Base-by-base conservation (phyloP, 179 eudicot genomes). In the Heliamphora ciliata region DNA sequence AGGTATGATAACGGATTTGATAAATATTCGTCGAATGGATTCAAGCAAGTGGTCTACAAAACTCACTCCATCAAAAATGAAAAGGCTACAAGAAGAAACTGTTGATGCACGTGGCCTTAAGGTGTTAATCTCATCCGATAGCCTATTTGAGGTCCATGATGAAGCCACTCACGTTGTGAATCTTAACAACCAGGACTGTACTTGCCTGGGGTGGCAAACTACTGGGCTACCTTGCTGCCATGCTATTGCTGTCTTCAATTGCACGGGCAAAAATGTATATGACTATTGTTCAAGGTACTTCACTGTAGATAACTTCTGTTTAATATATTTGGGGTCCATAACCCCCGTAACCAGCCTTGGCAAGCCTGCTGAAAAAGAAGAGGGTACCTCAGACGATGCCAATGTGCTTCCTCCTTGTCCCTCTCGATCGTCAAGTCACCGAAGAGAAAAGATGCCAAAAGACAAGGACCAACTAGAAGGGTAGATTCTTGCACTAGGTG, bases 161-260 rank as follows among this genome's bases (percentile, higher is more conserved):
- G 89, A 90, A 8, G 87, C 84, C 51, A 84, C 81, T 31, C 87
- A 88, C 80, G 92, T 86, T n/a, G 92, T 90, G 80, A 83, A 91
- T 80, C 82, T 87, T 51, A 82, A 82, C 54, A 90, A 69, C 58
- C 67, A 73, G 81, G 90, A 90, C 4, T 91, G 94, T 75, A 89
- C 90, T 78, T 91, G 94, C 84, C 78, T 88, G 50, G 92, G 84
- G 21, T 95, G 98, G 98, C 90, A 88, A 85, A 82, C 87, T 76
- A 83, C 85, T 17, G 92, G 95, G n/a, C 58, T 92, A 17, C 98
- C 98, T 61, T 95, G 98, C 80, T 87, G 90, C 82, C 98, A 95
- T 74, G 98, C 98, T 74, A 56, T 91, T 82, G 97, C 94, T 3
- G 98, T 94, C 61, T 86, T 91, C 81, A 89, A 83, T 24, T 87